Percentiles rank a stretch among this genome's conserved stretches.
Evolutionary conservation across 306 rosid species (phyloP).

Genomic region (barrel medic (Medicago truncatula)): DNA sequence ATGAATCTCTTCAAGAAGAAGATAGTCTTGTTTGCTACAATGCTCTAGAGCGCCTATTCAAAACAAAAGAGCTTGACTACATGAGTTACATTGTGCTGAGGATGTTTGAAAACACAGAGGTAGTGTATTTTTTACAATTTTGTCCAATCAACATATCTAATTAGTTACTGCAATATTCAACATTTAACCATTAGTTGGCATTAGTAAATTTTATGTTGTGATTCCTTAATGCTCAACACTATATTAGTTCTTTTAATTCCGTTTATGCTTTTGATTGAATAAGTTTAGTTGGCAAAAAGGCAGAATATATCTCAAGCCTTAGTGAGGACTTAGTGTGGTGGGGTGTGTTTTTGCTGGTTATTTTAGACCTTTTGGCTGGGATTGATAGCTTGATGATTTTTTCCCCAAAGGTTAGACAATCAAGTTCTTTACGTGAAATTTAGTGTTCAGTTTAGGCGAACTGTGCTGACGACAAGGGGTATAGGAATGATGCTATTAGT

Average conservation of each 20-base stretch:
- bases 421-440: background rate
- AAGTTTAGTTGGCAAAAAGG: constrained; percentile 1
- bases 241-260: background rate
- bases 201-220: background rate
- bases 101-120: constrained; percentile 95
- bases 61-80: constrained; percentile 95
- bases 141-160: constrained; percentile 5
- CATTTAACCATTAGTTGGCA: constrained; percentile 15
- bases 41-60: constrained; percentile 78
- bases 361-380: background rate
- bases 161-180: constrained; percentile 8
- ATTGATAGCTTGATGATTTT: background rate
- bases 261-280: background rate
- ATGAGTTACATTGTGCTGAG: constrained; percentile 96
- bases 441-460: background rate
- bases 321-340: background rate
- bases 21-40: constrained; percentile 75
- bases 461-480: background rate
- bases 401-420: background rate
- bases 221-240: background rate
- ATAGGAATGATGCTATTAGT: background rate
- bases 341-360: background rate
- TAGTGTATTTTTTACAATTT: constrained; percentile 43
- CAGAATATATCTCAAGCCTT: background rate
- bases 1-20: constrained; percentile 90